phyloP scores from a whole-genome alignment of 805 yeast genomes.

The Phaffomyces thermotolerans region DNA sequence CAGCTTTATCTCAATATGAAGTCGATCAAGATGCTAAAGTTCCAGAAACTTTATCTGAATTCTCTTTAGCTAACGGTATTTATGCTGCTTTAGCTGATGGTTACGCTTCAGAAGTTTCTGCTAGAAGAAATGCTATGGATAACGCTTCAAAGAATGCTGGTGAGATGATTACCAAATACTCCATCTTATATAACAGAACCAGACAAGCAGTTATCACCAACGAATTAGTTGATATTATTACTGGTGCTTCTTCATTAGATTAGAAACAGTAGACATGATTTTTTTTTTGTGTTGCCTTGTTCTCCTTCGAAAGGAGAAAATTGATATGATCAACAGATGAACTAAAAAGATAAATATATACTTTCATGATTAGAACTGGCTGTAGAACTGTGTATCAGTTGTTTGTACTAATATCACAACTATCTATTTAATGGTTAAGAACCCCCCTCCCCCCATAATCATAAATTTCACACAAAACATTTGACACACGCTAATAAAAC shows the following conservation, averaged over 20 bases:
- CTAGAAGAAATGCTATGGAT: constrained; percentile 99
- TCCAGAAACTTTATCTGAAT: constrained; percentile 73
- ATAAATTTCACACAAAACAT: too few species aligned
- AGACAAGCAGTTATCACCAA: constrained; percentile 99
- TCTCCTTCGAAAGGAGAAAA: constrained; percentile 9
- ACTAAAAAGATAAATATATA: constrained; percentile 1
- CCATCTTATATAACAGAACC: constrained; percentile 98
- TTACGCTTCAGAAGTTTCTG: constrained; percentile 94
- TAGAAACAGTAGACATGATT: constrained; percentile 29
- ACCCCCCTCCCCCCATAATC: not conserved
- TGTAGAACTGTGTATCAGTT: not conserved
- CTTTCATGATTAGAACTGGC: constrained; percentile 4
- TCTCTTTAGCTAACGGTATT: constrained; percentile 83
- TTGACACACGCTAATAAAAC: too few species aligned
- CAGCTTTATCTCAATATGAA: constrained; percentile 78
- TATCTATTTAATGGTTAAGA: too few species aligned
- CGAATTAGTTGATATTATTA: constrained; percentile 98
- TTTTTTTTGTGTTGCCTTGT: not conserved
- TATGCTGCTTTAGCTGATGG: constrained; percentile 94
- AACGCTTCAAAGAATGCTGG: constrained; percentile 99
- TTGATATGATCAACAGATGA: not conserved
- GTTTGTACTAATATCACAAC: too few species aligned
- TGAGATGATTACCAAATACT: constrained; percentile 94
- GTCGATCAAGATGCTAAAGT: constrained; percentile 62
- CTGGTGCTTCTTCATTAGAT: constrained; percentile 99